Base-by-base conservation (phyloP, 1,139 yeast species). In the Pichia kudriavzevii region DNA sequence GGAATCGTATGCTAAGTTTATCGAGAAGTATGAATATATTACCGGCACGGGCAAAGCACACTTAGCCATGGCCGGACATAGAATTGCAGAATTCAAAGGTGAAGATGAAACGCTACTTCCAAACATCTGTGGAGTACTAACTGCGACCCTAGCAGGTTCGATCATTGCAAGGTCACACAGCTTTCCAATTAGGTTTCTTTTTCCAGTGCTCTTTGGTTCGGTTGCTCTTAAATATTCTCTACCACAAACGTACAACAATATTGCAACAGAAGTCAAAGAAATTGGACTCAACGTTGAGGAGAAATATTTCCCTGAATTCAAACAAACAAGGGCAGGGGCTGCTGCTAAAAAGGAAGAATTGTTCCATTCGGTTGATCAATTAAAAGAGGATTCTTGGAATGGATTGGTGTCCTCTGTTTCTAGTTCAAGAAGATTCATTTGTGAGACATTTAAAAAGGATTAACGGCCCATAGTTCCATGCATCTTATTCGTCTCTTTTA, bases 121-220 rank as follows among this genome's bases (percentile, higher is more conserved):
- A 14, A 62, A 63, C 37, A 53, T 67, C 31, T 66, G 75, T 32
- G 71, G 71, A 46, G 69, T 75, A 5, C 58, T 76, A 32, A 75
- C 82, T 1, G 60, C 67, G 4, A 58, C 77, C 3, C 65, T 77
- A 42, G 52, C 74, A 1, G 79, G 81, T 9, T 72, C 80, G 4
- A 70, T 77, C 40, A 44, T 72, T 26, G 72, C 64, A 13, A 64
- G 66, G 43, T 66, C 61, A 41, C 62, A 69, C 44, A 50, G 66
- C 2, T 54, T 74, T 5, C 72, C 73, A 1, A 29, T 69, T 10
- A 63, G 83, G 44, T 70, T 74, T 43, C 29, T 66, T 3, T 56
- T 72, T 2, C 82, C 83, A 2, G 39, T 69, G 11, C 36, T 61
- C 0, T 64, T 73, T 46, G 80, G 78, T 12, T 53, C 64, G 11